Conservation (phyloP, 805 yeast genomes). For the Metschnikowia vanudenii region DNA sequence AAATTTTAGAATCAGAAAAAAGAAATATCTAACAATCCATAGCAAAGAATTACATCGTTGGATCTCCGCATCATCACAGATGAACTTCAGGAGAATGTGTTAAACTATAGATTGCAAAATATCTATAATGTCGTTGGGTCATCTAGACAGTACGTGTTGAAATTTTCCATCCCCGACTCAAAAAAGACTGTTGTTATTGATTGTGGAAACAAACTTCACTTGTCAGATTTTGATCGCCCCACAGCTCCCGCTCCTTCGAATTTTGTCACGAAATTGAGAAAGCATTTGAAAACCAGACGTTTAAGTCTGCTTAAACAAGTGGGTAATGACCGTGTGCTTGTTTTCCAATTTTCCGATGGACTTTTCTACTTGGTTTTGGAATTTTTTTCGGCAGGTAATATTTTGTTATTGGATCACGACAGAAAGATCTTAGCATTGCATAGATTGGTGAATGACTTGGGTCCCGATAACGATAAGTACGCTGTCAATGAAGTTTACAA, state of each 20-base stretch:
- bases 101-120: slow-evolving; percentile 74
- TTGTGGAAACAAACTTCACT: slow-evolving; percentile 79
- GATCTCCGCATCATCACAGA: slow-evolving; percentile 71
- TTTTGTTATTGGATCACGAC: slow-evolving; percentile 70
- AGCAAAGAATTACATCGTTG: slow-evolving; percentile 85
- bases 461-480: slow-evolving; percentile 52
- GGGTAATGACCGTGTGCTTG: slow-evolving; percentile 78
- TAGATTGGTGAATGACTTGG: slow-evolving; percentile 75
- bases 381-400: slow-evolving; percentile 93
- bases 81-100: slow-evolving; percentile 59
- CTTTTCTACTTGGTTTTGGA: slow-evolving; percentile 74
- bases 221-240: slow-evolving; percentile 78
- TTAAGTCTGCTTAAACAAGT: slow-evolving; percentile 71
- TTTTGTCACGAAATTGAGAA: slow-evolving; percentile 82
- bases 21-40: background rate
- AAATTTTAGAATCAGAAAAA: too few relatives aligned
- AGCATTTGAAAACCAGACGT: slow-evolving; percentile 79
- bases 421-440: slow-evolving; percentile 68
- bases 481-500: slow-evolving; percentile 74
- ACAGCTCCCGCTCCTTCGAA: slow-evolving; percentile 80
- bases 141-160: slow-evolving; percentile 68
- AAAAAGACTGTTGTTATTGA: slow-evolving; percentile 75
- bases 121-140: slow-evolving; percentile 78
- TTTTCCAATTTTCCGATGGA: slow-evolving; percentile 83
- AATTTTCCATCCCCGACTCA: slow-evolving; percentile 80